These are phyloP conservation scores for Rhizophora apiculata DNA, from an alignment of 345 rosid genomes.

Conservation along the genomic window DNA sequence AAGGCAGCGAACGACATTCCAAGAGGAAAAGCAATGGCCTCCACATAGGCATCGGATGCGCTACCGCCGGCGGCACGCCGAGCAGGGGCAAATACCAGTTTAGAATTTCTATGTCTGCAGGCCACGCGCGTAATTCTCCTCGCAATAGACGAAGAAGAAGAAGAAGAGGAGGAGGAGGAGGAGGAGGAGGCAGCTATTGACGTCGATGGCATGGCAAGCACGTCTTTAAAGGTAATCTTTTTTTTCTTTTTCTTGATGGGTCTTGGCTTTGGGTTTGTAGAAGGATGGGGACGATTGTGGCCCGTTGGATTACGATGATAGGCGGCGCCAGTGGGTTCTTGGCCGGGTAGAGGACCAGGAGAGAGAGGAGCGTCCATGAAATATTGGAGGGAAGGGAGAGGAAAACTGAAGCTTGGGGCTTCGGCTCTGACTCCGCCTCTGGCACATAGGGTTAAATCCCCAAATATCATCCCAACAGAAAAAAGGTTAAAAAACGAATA, in stretches of 20 bases:
- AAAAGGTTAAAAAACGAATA: too few species aligned
- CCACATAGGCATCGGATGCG: constrained; percentile 36
- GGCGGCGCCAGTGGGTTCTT: constrained; percentile 18
- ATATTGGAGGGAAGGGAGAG: neutral
- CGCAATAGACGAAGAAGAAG: constrained; percentile 14
- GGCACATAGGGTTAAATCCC: too few species aligned
- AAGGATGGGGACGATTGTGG: constrained; percentile 1
- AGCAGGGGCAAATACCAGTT: constrained; percentile 24
- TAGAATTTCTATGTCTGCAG: constrained; percentile 37
- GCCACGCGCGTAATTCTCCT: constrained; percentile 28
- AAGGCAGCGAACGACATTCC: constrained; percentile 95
- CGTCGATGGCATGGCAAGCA: constrained; percentile 10
- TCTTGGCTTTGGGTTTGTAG: constrained; percentile 8
- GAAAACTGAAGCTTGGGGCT: too few species aligned
- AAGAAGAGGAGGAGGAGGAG: constrained; percentile 35
- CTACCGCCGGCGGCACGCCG: constrained; percentile 29
- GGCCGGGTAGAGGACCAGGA: constrained; percentile 5
- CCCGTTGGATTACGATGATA: constrained; percentile 13
- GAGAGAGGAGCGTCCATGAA: constrained; percentile 35
- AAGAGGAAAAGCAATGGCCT: constrained; percentile 72
- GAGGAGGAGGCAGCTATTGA: constrained; percentile 8
- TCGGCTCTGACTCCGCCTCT: too few species aligned
- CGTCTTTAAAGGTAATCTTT: constrained; percentile 24
- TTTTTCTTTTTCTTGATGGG: constrained; percentile 25
- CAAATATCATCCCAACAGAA: too few species aligned